Base-by-base conservation (phyloP, 768 basidiomycete species). In the Lentinula raphanica region DNA sequence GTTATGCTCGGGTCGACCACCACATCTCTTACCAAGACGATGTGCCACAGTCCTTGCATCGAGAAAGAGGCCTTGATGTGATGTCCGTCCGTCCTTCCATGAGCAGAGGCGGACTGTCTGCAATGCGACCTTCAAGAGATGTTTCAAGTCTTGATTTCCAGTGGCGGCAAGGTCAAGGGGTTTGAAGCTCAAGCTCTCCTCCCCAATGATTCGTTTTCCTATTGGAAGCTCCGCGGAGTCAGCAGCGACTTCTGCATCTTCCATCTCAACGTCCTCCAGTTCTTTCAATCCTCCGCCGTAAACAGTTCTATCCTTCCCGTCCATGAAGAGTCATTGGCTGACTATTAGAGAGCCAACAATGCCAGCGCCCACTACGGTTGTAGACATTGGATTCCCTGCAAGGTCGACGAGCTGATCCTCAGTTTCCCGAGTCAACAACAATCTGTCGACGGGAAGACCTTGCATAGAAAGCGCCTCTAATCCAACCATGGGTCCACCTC, bases 301-400 rank as follows among this genome's bases (percentile, higher is more conserved):
- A 2, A 82, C 87, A 60, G 80, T 74, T 4, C 70, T 74, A 64
- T 90, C 87, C 36, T 83, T 71, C 4, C 90, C 90, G 1, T 73
- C 72, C 61, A 86, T 86, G 31, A 97, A 75, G 32, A 92, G 76
- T 49, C 82, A 79, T 67, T 78, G 79, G 5, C 85, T 84, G 1
- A 86, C 71, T 9, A 89, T 80, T 45, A 98, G 75, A 0, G 93
- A 92, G 17, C 89, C 86, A 56, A 96, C 74, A 61, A 97, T 91
- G 62, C 92, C 87, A 3, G 92, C 82, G 1, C 95, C 95, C 29
- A 98, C 94, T 25, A 97, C 95, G 1, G 95, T 97, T 4, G 94
- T 92, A 1, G 94, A 94, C 95, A 98, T 98, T 59, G 95, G 95
- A 66, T 98, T 98, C 2, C 95, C 95, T 19, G 95, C 94, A 15